A percentile compares a stretch with the other conserved stretches of the same genome.
Conservation (phyloP, 2,329 filamentous ascomycete genomes). For the Aspergillus piperis region DNA sequence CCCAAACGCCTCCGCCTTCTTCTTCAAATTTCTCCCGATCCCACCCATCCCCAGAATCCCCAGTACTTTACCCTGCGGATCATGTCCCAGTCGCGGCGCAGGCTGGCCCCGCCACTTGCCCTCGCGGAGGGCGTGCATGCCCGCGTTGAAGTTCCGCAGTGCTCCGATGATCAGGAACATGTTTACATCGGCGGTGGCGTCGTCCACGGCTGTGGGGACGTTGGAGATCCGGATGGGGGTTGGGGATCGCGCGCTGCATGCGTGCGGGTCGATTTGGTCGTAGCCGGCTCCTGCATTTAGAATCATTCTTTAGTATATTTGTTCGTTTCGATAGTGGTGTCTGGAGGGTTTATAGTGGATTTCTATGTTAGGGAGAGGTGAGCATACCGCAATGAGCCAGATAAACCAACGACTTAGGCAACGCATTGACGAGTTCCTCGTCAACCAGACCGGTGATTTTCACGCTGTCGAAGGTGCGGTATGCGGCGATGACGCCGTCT, state of each 20-base stretch:
- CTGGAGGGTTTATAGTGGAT: not conserved
- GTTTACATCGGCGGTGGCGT: constrained; percentile 78
- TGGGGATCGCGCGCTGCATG: constrained; percentile 64
- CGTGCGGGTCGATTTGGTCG: constrained; percentile 74
- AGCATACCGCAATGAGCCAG: constrained; percentile 43
- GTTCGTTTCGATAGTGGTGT: not conserved
- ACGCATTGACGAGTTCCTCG: constrained; percentile 63
- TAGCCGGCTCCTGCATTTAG: constrained; percentile 70
- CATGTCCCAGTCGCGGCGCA: constrained; percentile 64
- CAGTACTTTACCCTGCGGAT: constrained; percentile 75
- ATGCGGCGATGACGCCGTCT: constrained; percentile 66
- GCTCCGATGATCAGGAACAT: constrained; percentile 82
- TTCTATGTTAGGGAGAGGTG: not conserved
- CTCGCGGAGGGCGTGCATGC: constrained; percentile 65
- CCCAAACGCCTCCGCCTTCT: constrained; percentile 72
- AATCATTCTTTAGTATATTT: not conserved
- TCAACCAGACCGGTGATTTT: constrained; percentile 69
- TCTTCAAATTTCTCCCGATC: constrained; percentile 75
- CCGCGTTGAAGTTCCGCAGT: constrained; percentile 69
- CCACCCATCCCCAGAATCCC: constrained; percentile 86
- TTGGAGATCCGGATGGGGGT: constrained; percentile 70
- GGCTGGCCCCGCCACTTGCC: constrained; percentile 67
- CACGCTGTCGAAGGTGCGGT: constrained; percentile 69
- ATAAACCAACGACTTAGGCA: constrained; percentile 42
- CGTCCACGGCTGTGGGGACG: constrained; percentile 76